Evolutionary conservation across 2,329 filamentous ascomycete species (phyloP).

Genomic region (Huntiella savannae): DNA sequence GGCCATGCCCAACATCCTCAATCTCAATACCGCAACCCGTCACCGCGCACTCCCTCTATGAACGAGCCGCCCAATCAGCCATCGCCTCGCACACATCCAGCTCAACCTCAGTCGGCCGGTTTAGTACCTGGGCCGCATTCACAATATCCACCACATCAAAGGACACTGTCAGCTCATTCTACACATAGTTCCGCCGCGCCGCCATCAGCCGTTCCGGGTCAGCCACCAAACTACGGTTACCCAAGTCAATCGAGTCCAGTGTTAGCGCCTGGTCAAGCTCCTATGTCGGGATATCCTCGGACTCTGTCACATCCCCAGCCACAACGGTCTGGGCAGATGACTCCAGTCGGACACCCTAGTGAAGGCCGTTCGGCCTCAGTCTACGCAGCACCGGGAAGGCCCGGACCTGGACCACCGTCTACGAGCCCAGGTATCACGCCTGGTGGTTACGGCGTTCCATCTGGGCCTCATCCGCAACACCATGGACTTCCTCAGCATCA

Average conservation of each 20-base stretch:
- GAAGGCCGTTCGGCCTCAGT: conserved; percentile 7
- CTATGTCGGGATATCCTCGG: conserved; percentile 19
- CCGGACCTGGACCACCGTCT: conserved; percentile 1
- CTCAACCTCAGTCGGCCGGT: not conserved
- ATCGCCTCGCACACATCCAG: not conserved
- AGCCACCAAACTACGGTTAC: conserved; percentile 23
- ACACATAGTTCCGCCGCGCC: conserved; percentile 29
- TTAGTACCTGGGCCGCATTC: not conserved
- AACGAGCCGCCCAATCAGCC: conserved; percentile 8
- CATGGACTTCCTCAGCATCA: too few species aligned
- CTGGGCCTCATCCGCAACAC: not conserved
- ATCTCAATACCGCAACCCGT: conserved; percentile 4
- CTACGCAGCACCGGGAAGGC: conserved; percentile 2
- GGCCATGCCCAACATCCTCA: conserved; percentile 15
- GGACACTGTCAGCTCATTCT: conserved; percentile 40
- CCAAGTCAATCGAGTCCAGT: conserved; percentile 36
- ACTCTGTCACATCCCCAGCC: conserved; percentile 30
- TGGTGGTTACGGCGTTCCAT: not conserved
- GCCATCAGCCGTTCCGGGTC: conserved; percentile 37
- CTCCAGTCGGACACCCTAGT: conserved; percentile 16
- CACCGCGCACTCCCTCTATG: conserved; percentile 2
- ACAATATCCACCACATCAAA: conserved; percentile 21
- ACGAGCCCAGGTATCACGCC: not conserved
- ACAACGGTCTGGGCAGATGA: conserved; percentile 25
- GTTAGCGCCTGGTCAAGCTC: conserved; percentile 21